Base-by-base conservation (phyloP, 345 rosid genomes). In the Triadica sebifera region DNA sequence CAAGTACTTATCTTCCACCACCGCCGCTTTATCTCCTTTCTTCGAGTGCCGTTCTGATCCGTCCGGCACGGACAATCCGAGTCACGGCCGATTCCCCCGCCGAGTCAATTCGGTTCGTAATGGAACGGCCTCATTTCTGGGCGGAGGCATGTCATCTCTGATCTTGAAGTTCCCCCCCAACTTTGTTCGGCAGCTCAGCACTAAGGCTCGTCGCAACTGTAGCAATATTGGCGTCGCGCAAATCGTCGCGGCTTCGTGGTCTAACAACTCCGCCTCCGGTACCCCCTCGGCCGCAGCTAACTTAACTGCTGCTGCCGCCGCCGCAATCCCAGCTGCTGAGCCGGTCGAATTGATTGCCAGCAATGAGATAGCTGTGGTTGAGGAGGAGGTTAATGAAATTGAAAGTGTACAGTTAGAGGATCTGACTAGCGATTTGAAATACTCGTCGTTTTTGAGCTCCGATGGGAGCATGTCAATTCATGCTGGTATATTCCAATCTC, bases 191-290 rank as follows among this genome's bases (percentile, higher is more conserved):
- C 99, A 95, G 89, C 92, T 95, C 53, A 91, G 98, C 84, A 87
- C 79, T 66, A 95, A 93, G 91, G 94, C 96, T 55, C 91, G 99
- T 67, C 87, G 99, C 77, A 95, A 95, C 89, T 95, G 97, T 83
- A 88, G 97, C 93, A 95, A 95, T 84, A 95, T 95, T 83, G 99
- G 99, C 59, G 99, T 95, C 61, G 99, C 99, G 20, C 99, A 95
- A 84, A 84, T 95, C 72, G 99, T 91, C 53, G 98, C 99, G 34
- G 99, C 99, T 61, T 87, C 92, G 84, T 95, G 99, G 99, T 82
- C 99, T 7, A 85, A 95, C 87, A 75, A 77, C 75, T 63, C 88
- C 17, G 46, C 84, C 61, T 55, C 93, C 43, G 81, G 84, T 20
- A 75, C 75, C 69, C 81, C 85, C 34, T 46, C 87, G 78, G 86